Evolutionary conservation across 2,329 filamentous ascomycete species (phyloP).

Genomic region (Pseudocercospora musae): DNA sequence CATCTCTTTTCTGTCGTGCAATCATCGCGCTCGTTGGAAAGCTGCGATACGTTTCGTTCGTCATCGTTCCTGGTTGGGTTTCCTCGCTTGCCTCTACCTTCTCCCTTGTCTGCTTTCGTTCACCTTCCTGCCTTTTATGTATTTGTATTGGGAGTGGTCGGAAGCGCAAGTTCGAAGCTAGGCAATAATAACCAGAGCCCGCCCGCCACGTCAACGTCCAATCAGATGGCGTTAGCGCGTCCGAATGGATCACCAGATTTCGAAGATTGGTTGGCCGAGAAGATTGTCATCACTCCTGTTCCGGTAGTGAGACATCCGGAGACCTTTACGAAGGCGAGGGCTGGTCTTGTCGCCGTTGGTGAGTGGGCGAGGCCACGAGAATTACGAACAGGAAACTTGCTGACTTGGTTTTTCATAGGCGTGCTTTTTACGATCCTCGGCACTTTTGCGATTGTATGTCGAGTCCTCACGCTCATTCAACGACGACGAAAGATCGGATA

Average conservation of each 20-base stretch:
- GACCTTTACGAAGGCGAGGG: constrained; percentile 8
- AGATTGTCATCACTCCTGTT: constrained; percentile 7
- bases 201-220: neutral
- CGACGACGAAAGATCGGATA: constrained; percentile 20
- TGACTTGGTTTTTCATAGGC: constrained; percentile 7
- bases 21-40: neutral
- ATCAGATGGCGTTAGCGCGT: neutral
- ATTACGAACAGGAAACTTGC: neutral
- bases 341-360: constrained; percentile 12
- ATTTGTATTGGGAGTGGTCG: neutral
- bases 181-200: neutral
- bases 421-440: constrained; percentile 19
- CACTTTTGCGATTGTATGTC: constrained; percentile 20
- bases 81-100: neutral
- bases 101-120: neutral
- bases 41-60: neutral
- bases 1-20: neutral
- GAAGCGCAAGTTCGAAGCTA: neutral
- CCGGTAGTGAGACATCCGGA: constrained; percentile 7
- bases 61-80: neutral
- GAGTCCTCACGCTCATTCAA: constrained; percentile 17
- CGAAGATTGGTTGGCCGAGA: neutral
- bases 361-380: neutral
- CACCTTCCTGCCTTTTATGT: neutral
- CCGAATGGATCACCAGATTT: neutral